Evolutionary conservation across 371 early-diverging fungal genomes (phyloP).

Genomic region (Rhizopus delemar): DNA sequence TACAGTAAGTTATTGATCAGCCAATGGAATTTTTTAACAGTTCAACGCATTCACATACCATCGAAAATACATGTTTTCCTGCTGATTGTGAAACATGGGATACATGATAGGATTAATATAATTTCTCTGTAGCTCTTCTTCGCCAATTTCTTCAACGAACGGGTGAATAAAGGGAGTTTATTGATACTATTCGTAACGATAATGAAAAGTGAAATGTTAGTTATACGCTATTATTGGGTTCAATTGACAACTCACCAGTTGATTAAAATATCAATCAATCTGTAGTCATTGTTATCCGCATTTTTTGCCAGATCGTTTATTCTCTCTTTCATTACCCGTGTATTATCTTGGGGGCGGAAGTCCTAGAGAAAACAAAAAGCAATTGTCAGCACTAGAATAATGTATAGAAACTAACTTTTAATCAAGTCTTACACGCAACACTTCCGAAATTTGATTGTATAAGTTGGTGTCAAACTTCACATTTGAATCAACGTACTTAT

Average conservation of each 20-base stretch:
- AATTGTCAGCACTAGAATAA: conserved; percentile 15
- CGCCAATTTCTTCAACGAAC: conserved; percentile 12
- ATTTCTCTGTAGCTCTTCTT: conserved; percentile 17
- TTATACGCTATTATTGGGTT: conserved; percentile 14
- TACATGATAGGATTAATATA: conserved; percentile 16
- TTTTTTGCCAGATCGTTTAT: conserved; percentile 11
- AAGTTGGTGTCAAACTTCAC: conserved; percentile 23
- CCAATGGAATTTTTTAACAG: conserved; percentile 19
- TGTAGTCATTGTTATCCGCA: conserved; percentile 11
- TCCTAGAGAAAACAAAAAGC: conserved; percentile 20
- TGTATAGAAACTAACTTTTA: conserved; percentile 18
- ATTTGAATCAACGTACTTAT: conserved; percentile 16
- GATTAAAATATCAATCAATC: conserved; percentile 18
- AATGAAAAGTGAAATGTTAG: conserved; percentile 22
- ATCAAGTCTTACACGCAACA: conserved; percentile 23
- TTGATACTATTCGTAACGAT: conserved; percentile 18
- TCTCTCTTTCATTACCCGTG: conserved; percentile 17
- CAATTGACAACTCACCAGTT: conserved; percentile 18
- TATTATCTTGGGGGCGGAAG: conserved; percentile 15
- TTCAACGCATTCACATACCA: conserved; percentile 17
- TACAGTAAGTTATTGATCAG: background rate
- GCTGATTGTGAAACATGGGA: conserved; percentile 20
- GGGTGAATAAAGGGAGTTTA: conserved; percentile 14
- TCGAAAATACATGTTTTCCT: conserved; percentile 17
- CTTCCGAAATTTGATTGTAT: conserved; percentile 20